A percentile compares a stretch with the other conserved stretches of the same genome.
Conservation (phyloP, 805 yeast species). For the Candida nemodendra region DNA sequence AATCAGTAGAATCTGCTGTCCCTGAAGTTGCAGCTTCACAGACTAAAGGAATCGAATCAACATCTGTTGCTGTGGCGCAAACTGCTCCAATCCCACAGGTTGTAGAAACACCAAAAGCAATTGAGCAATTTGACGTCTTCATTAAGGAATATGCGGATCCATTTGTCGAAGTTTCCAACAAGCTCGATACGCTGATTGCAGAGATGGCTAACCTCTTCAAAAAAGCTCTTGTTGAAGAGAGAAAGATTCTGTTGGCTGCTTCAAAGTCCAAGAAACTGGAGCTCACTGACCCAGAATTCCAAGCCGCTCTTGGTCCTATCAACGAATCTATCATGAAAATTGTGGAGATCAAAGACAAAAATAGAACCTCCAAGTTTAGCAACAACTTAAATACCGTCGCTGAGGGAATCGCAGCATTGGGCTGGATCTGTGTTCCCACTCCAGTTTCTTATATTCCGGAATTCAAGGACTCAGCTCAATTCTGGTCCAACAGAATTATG, state of each 20-base stretch:
- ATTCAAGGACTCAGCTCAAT: constrained; percentile 86
- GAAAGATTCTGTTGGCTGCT: constrained; percentile 58
- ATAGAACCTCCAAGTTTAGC: constrained; percentile 62
- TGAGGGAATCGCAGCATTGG: constrained; percentile 86
- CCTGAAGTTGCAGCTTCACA: background rate
- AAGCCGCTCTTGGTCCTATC: constrained; percentile 64
- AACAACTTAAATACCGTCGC: constrained; percentile 79
- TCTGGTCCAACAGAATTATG: constrained; percentile 89
- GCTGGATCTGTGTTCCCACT: constrained; percentile 81
- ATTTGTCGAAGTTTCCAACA: constrained; percentile 50
- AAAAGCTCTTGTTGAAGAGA: constrained; percentile 58
- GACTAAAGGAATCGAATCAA: background rate
- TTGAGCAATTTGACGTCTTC: constrained; percentile 54
- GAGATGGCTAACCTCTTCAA: constrained; percentile 51
- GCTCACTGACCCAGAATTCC: constrained; percentile 49
- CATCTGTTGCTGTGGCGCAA: constrained; percentile 16
- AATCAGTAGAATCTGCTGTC: constrained; percentile 3
- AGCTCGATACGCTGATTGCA: constrained; percentile 55
- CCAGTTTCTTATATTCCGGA: constrained; percentile 79
- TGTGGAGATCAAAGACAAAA: constrained; percentile 66
- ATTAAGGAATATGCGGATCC: constrained; percentile 56
- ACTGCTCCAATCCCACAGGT: constrained; percentile 15
- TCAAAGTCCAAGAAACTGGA: constrained; percentile 65
- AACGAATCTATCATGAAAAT: constrained; percentile 58
- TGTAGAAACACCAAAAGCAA: constrained; percentile 40